Conservation (phyloP, 495 filamentous ascomycete genomes). For the Penicillium roqueforti region DNA sequence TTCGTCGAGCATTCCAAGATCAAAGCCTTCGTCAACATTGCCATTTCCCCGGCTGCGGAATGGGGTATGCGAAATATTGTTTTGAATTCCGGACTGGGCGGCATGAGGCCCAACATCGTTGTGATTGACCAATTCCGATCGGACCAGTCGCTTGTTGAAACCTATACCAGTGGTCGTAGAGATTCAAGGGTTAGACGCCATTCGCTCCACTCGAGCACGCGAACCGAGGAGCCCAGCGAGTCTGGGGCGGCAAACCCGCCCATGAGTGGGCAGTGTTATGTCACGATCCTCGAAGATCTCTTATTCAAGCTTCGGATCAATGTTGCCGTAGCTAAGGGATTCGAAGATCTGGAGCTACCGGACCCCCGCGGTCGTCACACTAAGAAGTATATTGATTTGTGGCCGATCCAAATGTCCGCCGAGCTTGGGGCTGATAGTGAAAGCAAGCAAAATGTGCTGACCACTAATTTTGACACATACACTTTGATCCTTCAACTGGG, state of each 20-base stretch:
- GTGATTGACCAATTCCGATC: slow-evolving; percentile 68
- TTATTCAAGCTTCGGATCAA: slow-evolving; percentile 75
- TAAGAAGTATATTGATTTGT: slow-evolving; percentile 83
- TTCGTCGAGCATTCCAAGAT: slow-evolving; percentile 83
- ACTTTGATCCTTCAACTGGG: slow-evolving; percentile 83
- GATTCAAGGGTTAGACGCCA: slow-evolving; percentile 26
- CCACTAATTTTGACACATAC: slow-evolving; percentile 91
- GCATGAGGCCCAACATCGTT: slow-evolving; percentile 87
- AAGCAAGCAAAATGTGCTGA: slow-evolving; percentile 63
- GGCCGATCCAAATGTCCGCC: slow-evolving; percentile 83
- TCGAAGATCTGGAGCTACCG: slow-evolving; percentile 70
- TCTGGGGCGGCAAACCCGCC: slow-evolving; percentile 57
- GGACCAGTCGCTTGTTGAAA: slow-evolving; percentile 51
- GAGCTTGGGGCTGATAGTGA: slow-evolving; percentile 63
- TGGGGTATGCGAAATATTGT: slow-evolving; percentile 84
- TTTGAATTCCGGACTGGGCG: slow-evolving; percentile 76
- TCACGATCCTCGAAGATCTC: slow-evolving; percentile 81
- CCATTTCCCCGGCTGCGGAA: slow-evolving; percentile 74
- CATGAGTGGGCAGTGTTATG: slow-evolving; percentile 64
- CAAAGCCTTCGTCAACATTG: slow-evolving; percentile 84
- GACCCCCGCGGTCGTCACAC: slow-evolving; percentile 47
- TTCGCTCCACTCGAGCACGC: slow-evolving; percentile 15
- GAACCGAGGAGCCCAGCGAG: slow-evolving; percentile 9
- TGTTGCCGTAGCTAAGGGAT: slow-evolving; percentile 81
- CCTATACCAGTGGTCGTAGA: slow-evolving; percentile 25